Evolutionary conservation across 2,329 filamentous ascomycete species (phyloP), one percentile per base, ranked within the genome.

Genomic region (Hypoxylon sp.): DNA sequence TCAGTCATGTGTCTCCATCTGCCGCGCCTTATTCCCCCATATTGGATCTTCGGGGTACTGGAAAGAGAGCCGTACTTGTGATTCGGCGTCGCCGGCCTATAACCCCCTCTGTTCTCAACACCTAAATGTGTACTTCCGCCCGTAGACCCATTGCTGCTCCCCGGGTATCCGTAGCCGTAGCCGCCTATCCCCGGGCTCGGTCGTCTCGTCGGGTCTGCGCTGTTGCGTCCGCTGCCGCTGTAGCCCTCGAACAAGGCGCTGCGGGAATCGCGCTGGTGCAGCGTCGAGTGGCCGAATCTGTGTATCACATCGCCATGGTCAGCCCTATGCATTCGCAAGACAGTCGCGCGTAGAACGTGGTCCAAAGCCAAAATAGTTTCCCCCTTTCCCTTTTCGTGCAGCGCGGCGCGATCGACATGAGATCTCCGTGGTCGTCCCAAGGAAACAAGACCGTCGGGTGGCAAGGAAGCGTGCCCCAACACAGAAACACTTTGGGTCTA

Each of bases 161-260:
- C 78, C 25, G 75, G 77, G 72, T 87, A 87, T 60, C 85, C 84
- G 76, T 90, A 90, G 48, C 86, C 85, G 69, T 83, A 83, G 9
- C 83, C 82, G 70, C 81, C 80, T 25, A 75, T 68, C 34, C 67
- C 67, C 43, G 79, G 79, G 70, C 77, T 82, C 21, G 85, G 83
- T 58, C 82, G 77, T 68, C 82, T 79, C 72, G 79, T 76, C 52
- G 79, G 72, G 69, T 81, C 80, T 69, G 66, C 79, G 67, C 82
- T 83, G 75, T 83, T 82, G 72, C 86, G 85, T 68, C 82, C 83
- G 75, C 83, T 82, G 73, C 86, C 86, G 70, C 86, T 89, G 80
- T 93, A 94, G 73, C 90, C 89, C 72, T 91, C 90, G 81, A 94
- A 94, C 70, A 94, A 88, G 72, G 90, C 89, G 77, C 88, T 90